Evolutionary conservation across 2,329 filamentous ascomycete genomes (phyloP), one percentile per base, ranked within the genome.

Genomic region (Colletotrichum trifolii): DNA sequence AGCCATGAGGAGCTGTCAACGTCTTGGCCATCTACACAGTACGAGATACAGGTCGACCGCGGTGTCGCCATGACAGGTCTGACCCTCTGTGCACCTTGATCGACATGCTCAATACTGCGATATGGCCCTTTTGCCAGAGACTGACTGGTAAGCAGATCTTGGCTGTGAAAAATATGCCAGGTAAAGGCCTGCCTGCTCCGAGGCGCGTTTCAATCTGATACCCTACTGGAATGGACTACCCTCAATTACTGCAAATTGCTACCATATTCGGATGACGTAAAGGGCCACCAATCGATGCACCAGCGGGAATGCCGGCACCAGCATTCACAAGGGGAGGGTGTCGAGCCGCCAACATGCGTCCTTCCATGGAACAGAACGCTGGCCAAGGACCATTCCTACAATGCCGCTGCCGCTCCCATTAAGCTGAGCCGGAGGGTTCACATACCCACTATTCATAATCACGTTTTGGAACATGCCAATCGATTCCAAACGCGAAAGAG

Each of bases 151-250:
- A 62, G 47, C 9, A 39, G 25, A 10, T 48, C 40, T 38, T 53
- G 58, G 52, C 52, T 38, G 36, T 25, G 43, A 42, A 39, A n/a
- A 39, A 47, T 36, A 34, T 17, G 13, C 12, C 34, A 33, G 34
- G 36, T 10, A n/a, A 33, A 45, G 25, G 34, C 35, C 45, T 55
- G 52, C 39, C 35, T 33, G 40, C 52, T 12, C 36, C 11, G 43
- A 6, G n/a, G 12, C 35, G 52, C 58, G 63, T 65, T 62, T 65
- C 58, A 63, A 45, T 38, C 33, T 53, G 52, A 53, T 33, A 62
- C 58, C 35, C 47, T 40, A 34, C 35, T 57, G 63, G 63, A 62
- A 63, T 57, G 58, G 47, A 48, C 36, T n/a, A n/a, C 17, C 38
- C 63, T 17, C 46, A 53, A 56, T 34, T 38, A 40, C 40, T 40